These are phyloP conservation scores for Ophiostoma sp. DNA, from an alignment of 2,329 filamentous ascomycete species.

Conservation along the genomic window DNA sequence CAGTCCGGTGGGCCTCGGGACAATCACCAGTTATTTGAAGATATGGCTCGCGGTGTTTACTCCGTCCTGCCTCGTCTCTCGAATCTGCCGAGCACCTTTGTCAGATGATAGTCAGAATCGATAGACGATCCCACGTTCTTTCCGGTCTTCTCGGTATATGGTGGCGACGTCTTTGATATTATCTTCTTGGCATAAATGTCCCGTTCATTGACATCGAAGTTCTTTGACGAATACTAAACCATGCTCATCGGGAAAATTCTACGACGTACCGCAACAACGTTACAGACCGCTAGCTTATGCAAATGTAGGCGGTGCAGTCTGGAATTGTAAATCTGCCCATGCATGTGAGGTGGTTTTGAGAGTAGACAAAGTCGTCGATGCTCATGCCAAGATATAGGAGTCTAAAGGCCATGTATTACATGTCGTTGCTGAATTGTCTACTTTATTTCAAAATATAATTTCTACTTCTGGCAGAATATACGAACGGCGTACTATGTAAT, in stretches of 20 bases:
- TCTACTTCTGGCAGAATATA: not conserved
- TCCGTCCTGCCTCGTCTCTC: not conserved
- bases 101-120: not conserved
- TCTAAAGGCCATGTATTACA: not conserved
- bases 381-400: not conserved
- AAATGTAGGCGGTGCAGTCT: not conserved
- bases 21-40: not conserved
- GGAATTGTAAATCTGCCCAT: not conserved
- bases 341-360: not conserved
- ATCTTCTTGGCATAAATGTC: not conserved
- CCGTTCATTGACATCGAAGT: not conserved
- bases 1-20: not conserved
- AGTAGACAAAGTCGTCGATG: conserved; percentile 3
- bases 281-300: not conserved
- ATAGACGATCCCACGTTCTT: not conserved
- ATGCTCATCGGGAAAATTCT: not conserved
- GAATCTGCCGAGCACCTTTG: not conserved
- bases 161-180: not conserved
- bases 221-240: not conserved
- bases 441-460: not conserved
- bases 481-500: no score
- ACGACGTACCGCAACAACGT: not conserved
- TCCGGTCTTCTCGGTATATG: not conserved
- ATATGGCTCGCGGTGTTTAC: not conserved
- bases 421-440: not conserved